Evolutionary conservation across 202 grass and related monocot species (phyloP), one percentile per base, ranked within the genome.

Genomic region (Zoysia matrella): DNA sequence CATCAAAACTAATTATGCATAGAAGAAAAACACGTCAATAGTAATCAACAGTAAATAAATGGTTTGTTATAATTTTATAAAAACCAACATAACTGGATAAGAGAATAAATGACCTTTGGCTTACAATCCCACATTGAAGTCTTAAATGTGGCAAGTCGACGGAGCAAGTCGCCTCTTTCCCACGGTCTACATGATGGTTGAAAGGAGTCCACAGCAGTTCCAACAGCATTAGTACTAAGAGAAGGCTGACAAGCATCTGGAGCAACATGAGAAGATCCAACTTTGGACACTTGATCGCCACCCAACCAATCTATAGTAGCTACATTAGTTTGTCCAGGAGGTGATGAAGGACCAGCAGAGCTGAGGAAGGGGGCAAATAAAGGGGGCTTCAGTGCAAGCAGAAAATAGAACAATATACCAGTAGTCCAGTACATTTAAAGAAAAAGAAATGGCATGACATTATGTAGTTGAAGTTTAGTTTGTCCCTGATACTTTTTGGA

Each of bases 151-250:
- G 89, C 89, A 0, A 99, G 64, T 8, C 96, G 96, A 76, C 79
- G 87, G 87, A 99, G 93, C 54, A 99, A 85, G 78, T 99, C 96
- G 2, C 87, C 89, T 41, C 96, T 74, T 72, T 99, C 96, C 96
- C 96, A 99, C 14, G 96, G 93, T 76, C 96, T 87, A 64, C 93
- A 96, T 67, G 93, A 89, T 64, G 93, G 56, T 67, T 86, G 83
- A 42, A 72, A 87, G 65, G 82, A 88, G 39, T 88, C 83, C 76
- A 47, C 52, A 11, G 75, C 84, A 79, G 69, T 65, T 73, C 87
- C 87, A 74, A 53, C 87, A 88, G 85, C 92, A 89, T 99, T 99
- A 16, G 93, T 99, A 76, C 96, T 99, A 62, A 96, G 78, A 46
- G 93, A 91, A 74, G 87, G 90, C 39, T 72, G 87, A 78, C 81